Base-by-base conservation (phyloP, 2,329 filamentous ascomycete genomes). In the Magnaporthiopsis incrustans region DNA sequence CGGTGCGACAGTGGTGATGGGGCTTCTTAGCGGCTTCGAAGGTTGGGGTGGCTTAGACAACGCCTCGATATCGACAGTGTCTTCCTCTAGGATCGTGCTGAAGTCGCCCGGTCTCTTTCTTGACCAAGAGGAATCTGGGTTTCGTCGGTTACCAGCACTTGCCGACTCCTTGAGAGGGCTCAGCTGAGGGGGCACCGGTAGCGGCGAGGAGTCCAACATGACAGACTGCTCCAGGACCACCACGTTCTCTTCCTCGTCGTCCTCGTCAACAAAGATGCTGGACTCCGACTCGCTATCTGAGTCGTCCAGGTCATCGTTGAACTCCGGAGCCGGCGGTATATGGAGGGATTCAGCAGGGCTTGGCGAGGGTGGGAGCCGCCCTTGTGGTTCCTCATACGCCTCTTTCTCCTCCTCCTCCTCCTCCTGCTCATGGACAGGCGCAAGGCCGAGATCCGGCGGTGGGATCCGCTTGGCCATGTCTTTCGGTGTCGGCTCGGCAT, bases 151-250 rank as follows among this genome's bases (percentile, higher is more conserved):
- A 3, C 80, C 83, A 0, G 82, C 81, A 1, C 81, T 77, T 14
- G 76, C 75, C 2, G 79, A 82, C 65, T 83, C 80, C 61, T 79
- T 79, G 0, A 88, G 75, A 1, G 85, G 84, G 60, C 78, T 82
- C 60, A 82, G 67, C 60, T 78, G 80, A 22, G 77, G 81, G 1
- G 79, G 78, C 50, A 77, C 73, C 0, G 81, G 80, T 2, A 83
- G 71, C 2, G 82, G 78, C 2, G 80, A 76, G 2, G 81, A 79
- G 22, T 77, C 74, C 38, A 75, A 67, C 63, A 76, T 73, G 14
- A 73, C 69, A 0, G 79, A 81, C 66, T 81, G 77, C 64, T 79
- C 75, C 4, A 81, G 74, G 44, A 79, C 77, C 67, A 79, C 74
- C 12, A 79, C 74, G 59, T 81, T 80, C 3, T 81, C 77, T 26